phyloP scores from a whole-genome alignment of 306 rosid genomes.

The Cucumis melo region DNA sequence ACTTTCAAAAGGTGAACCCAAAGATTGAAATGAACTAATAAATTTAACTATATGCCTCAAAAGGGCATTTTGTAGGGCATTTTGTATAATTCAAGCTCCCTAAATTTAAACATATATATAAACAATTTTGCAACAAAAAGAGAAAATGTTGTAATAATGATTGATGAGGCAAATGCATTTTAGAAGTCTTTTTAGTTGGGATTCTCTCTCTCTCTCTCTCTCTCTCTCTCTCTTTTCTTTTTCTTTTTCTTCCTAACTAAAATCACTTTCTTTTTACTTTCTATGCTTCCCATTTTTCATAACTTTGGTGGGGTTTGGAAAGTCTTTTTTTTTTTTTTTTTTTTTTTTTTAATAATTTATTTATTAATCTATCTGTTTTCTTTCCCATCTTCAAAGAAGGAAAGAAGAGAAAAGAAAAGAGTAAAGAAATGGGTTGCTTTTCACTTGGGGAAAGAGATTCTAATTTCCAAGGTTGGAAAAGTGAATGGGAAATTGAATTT shows the following conservation, averaged over 20 bases:
- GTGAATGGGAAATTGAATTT: not conserved
- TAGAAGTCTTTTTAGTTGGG: slow-evolving; percentile 2
- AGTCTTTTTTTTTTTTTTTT: not conserved
- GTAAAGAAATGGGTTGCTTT: not conserved
- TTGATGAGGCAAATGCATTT: not conserved
- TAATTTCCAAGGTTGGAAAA: not conserved
- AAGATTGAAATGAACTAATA: too few relatives aligned
- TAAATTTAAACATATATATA: not conserved
- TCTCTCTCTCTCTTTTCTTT: too few relatives aligned
- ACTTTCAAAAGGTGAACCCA: too few relatives aligned
- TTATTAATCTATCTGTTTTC: not conserved
- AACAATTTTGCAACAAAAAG: not conserved
- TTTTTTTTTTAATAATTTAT: not conserved
- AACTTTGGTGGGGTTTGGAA: not conserved
- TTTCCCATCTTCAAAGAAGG: not conserved
- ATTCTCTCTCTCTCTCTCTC: not conserved
- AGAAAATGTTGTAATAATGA: not conserved
- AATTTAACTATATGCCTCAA: too few relatives aligned
- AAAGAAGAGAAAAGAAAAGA: not conserved
- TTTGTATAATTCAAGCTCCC: not conserved
- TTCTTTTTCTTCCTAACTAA: not conserved
- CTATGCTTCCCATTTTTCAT: not conserved
- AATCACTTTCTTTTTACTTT: slow-evolving; percentile 2
- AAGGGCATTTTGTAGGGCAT: too few relatives aligned
- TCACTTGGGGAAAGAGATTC: slow-evolving; percentile 3